Evolutionary conservation across 2,329 filamentous ascomycete species (phyloP).

Genomic region (Ceratocystis smalleyi): DNA sequence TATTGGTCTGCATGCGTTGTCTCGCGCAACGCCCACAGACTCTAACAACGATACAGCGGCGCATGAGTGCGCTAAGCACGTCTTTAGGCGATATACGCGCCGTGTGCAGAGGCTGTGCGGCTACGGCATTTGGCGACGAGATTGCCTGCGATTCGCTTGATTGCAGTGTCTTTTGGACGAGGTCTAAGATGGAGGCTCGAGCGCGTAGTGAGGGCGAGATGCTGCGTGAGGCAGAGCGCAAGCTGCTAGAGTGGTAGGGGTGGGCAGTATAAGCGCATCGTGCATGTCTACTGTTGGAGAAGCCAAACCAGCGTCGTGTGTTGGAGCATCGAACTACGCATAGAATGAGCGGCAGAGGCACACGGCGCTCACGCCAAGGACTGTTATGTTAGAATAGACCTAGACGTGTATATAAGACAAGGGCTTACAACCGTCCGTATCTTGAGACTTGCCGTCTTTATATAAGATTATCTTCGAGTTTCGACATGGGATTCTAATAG

Average conservation of each 20-base stretch:
- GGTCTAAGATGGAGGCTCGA: conserved; percentile 45
- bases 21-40: conserved; percentile 44
- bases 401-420: too few species aligned
- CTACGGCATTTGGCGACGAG: conserved; percentile 54
- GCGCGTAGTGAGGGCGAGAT: conserved; percentile 26
- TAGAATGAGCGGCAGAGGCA: too few species aligned
- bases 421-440: too few species aligned
- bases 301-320: too few species aligned
- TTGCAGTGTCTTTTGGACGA: conserved; percentile 80
- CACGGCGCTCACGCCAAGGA: too few species aligned
- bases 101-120: conserved; percentile 69
- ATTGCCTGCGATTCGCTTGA: conserved; percentile 82
- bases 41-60: conserved; percentile 45
- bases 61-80: conserved; percentile 41
- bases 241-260: conserved; percentile 24
- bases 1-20: conserved; percentile 20
- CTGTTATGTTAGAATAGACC: too few species aligned
- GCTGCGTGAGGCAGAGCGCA: conserved; percentile 23
- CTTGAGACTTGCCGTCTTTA: too few species aligned
- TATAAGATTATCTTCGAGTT: too few species aligned
- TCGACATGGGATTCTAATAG: too few species aligned
- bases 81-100: conserved; percentile 47
- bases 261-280: not conserved
- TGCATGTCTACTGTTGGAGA: not conserved
- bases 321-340: not conserved